Base-by-base conservation (phyloP, 2,329 filamentous ascomycete species). In the Drechmeria coniospora region DNA sequence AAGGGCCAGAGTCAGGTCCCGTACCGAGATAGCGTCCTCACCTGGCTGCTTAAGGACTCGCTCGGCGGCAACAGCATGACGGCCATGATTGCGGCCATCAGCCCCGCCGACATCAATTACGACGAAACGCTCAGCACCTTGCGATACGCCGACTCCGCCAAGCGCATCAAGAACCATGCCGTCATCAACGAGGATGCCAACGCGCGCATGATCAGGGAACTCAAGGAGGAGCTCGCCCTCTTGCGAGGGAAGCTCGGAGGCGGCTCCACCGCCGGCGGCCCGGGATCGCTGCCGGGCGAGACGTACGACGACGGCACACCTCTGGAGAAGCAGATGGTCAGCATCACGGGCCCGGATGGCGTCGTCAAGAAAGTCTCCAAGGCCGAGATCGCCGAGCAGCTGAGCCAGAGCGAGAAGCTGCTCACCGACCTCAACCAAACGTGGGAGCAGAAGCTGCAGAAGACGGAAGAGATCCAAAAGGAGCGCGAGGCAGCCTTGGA, bases 181-280 rank as follows among this genome's bases (percentile, higher is more conserved):
- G 90, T 98, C 27, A 80, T 98, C 53, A 98, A 98, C 60, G 90
- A 98, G 53, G 90, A 98, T 56, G 87, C 90, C 25, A 98, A 98
- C 49, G 90, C 90, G 34, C 79, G 90, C 42, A 98, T 98, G 90
- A 95, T 98, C 38, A 71, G 90, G 51, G 90, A 98, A 49, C 63
- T 98, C 36, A 98, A 98, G 50, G 90, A 98, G 51, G 90, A 98
- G 47, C 56, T 98, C 32, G 72, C 81, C 1, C 65, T 92, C 35
- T 61, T 98, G 31, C 71, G 90, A 42, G 77, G 81, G 43, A 95
- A 98, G 49, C 68, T 98, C 10, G 77, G 75, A 27, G 70, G 69
- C 20, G 66, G 66, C 18, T 45, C 43, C 5, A 40, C 43, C 17
- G 53, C 50, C 5, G 65, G 65, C 12, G 66, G 61, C 13, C 46